Evolutionary conservation across 805 yeast genomes (phyloP).

Genomic region (Starmerella potacharoeniae): DNA sequence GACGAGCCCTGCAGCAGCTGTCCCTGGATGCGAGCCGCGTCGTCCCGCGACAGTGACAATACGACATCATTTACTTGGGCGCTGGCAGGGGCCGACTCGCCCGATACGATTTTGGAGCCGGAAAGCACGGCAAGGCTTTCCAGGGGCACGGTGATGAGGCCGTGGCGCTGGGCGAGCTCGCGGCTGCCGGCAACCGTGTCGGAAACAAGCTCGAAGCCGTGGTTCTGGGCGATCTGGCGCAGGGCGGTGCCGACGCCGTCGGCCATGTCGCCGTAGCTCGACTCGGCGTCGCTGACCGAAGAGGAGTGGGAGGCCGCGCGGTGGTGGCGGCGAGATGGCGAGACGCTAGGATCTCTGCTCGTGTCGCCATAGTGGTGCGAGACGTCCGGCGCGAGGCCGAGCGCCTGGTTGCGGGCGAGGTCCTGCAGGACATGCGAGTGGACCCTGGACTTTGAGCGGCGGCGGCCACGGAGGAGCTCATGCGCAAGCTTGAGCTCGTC

Average conservation of each 20-base stretch:
- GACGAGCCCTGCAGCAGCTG: background rate
- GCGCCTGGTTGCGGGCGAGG: background rate
- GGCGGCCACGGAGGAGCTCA: background rate
- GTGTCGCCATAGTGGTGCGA: background rate
- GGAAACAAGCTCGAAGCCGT: background rate
- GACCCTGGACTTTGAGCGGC: background rate
- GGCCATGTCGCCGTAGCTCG: background rate
- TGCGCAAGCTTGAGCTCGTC: background rate
- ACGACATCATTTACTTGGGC: background rate
- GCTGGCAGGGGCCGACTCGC: background rate
- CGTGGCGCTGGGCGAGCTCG: conserved; percentile 15
- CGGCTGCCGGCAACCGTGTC: conserved; percentile 2
- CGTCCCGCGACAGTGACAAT: background rate
- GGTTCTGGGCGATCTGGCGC: background rate
- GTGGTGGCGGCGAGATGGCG: background rate
- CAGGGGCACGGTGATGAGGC: conserved; percentile 16
- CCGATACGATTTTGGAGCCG: background rate
- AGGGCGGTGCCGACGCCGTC: background rate
- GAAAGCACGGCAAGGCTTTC: conserved; percentile 13
- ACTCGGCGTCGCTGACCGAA: background rate
- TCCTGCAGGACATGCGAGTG: background rate
- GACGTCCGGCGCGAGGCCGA: background rate
- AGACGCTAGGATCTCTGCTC: background rate
- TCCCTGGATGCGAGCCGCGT: background rate
- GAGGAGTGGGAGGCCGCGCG: background rate